Base-by-base conservation (phyloP, 352 stramenopile species). In the Pythium folliculosum region DNA sequence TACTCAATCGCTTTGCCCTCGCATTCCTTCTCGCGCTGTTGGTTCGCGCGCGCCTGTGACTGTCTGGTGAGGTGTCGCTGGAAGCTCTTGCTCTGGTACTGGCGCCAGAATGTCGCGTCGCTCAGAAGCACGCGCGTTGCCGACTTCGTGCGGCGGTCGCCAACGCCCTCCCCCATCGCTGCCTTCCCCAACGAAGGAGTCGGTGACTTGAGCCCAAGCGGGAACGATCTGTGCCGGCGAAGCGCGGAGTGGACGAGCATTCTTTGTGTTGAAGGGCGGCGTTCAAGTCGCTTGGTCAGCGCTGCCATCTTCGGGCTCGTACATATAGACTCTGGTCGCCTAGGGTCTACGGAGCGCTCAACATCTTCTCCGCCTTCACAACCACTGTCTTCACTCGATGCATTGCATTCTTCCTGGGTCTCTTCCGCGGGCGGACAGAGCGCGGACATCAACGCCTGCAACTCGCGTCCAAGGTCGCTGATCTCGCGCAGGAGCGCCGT, bases 21-120 rank as follows among this genome's bases (percentile, higher is more conserved):
- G 21, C 64, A 37, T 21, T 60, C 44, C 0, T 64, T 50, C 0
- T 70, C 55, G 38, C 67, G 53, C 21, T 73, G 65, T 32, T 84
- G 71, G 22, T 73, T 40, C 5, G 55, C 30, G 16, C 80, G 69
- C 0, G 84, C 83, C 25, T 77, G 72, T 3, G 71, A 70, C 71
- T 92, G 81, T 2, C 82, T 77, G 22, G 62, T 70, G 8, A 92
- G 84, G 54, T 92, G 84, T 17, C 72, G 73, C 27, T 81, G 67
- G 37, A 89, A 80, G 22, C 79, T 89, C 54, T 79, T 78, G 60
- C 55, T 78, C 49, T 90, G 84, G 50, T 84, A 80, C 23, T 77
- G 75, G 13, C 71, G 78, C 78, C 77, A 88, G 27, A 76, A 67
- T 14, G 43, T 38, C 13, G 52, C 57, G 47, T 66, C 68, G 35